Evolutionary conservation across 805 yeast genomes (phyloP).

Genomic region (Wickerhamiella siamensis): DNA sequence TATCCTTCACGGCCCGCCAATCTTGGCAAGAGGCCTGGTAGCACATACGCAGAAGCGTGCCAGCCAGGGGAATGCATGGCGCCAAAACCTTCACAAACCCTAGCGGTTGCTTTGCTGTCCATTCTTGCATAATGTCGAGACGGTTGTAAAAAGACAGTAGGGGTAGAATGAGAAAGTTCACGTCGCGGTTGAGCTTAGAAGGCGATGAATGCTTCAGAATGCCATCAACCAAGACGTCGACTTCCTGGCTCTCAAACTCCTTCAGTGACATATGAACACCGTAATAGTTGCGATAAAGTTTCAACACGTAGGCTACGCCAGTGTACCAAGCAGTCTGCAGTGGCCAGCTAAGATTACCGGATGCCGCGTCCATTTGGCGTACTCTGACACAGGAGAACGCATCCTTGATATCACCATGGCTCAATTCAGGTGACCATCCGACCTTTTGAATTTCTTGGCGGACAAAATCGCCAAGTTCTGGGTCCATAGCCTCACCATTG

Average conservation of each 20-base stretch:
- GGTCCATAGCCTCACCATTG: conserved; percentile 10
- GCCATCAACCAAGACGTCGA: conserved; percentile 8
- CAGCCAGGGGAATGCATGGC: conserved; percentile 6
- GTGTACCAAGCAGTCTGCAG: conserved; percentile 18
- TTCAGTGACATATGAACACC: conserved; percentile 5
- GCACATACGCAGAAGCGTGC: conserved; percentile 15
- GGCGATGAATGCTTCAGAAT: conserved; percentile 13
- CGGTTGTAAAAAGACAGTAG: conserved; percentile 16
- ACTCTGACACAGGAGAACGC: conserved; percentile 20
- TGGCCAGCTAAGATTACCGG: conserved; percentile 12
- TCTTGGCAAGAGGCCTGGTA: conserved; percentile 5
- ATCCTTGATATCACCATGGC: conserved; percentile 5
- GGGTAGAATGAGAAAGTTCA: conserved; percentile 20
- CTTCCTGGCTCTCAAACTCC: conserved; percentile 13
- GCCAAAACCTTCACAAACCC: conserved; percentile 10
- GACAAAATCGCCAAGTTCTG: conserved; percentile 8
- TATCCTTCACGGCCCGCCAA: conserved; percentile 6
- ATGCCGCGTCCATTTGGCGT: conserved; percentile 19
- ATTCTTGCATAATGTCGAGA: conserved; percentile 11
- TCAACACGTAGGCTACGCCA: conserved; percentile 21
- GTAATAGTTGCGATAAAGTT: conserved; percentile 12
- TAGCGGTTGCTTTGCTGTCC: conserved; percentile 12
- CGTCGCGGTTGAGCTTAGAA: conserved; percentile 14
- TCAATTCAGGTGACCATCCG: conserved; percentile 15
- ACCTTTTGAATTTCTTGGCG: conserved; percentile 5